Base-by-base conservation (phyloP, 1,139 yeast genomes). In the Scheffersomyces titani region DNA sequence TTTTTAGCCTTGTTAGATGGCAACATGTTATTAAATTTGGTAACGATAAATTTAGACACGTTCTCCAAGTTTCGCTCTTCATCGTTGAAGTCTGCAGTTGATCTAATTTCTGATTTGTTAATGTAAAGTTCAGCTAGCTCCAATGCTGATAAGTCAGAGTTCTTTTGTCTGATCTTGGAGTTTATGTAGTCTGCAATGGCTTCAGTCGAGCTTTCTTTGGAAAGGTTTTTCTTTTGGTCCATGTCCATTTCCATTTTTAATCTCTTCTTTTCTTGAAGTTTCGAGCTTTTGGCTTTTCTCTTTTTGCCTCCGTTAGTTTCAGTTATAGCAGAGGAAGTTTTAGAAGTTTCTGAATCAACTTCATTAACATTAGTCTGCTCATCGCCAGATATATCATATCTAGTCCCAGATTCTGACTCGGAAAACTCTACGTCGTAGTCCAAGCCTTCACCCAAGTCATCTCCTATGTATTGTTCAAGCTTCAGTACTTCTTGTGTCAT, bases 401-500 rank as follows among this genome's bases (percentile, higher is more conserved):
- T 21, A 47, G 44, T 50, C 19, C 54, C 55, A 36, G 45, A 19
- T 44, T 59, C 63, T 3, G 56, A 44, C 36, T 59, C 67, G 5
- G 68, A 60, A 51, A 74, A 70, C 21, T 80, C 87, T 40, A 81
- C 76, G 1, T 77, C 77, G 65, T 86, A 87, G 18, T 76, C 88
- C 51, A 88, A 77, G 1, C 90, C 91, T 67, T 88, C 93, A 54
- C 87, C 90, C 52, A 88, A 74, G 59, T 87, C 92, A 66, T 89
- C 93, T 47, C 61, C 65, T 16, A 30, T 30, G 11, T 13, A 30
- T 3, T 30, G 40, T 30, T 30, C 54, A 19, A 52, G 19, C 36
- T 20, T 48, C 21, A 44, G 44, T 24, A 44, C 45, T 50, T 54
- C 53, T 19, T 44, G 50, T 30, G 55, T 55, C 60, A 60, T 54